Conservation (phyloP, 139 green algal species). For the Diplosphaera chodatii region DNA sequence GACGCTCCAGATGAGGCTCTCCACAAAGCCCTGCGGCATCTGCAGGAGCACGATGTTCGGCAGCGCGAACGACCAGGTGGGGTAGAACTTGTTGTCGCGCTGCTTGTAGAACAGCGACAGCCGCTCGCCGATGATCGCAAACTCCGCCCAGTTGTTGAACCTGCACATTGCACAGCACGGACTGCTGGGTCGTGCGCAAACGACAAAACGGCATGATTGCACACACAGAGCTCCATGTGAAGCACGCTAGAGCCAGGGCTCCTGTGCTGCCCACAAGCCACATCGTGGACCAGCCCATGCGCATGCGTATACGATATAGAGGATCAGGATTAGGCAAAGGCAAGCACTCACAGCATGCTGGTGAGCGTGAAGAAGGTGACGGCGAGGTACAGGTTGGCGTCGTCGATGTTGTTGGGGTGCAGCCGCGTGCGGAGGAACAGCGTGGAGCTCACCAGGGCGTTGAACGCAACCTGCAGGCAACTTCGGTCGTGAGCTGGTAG, state of each 20-base stretch:
- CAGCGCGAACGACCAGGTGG: conserved; percentile 16
- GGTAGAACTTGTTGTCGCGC: conserved; percentile 10
- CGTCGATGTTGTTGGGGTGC: background rate
- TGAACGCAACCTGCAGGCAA: conserved; percentile 1
- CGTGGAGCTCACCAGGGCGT: background rate
- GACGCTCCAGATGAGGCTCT: conserved; percentile 15
- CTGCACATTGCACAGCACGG: too few relatives aligned
- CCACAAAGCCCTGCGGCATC: conserved; percentile 9
- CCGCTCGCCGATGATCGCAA: background rate
- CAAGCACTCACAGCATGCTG: background rate
- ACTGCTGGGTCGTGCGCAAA: too few relatives aligned
- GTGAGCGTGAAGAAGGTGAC: background rate
- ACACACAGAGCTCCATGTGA: too few relatives aligned
- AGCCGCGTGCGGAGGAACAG: background rate
- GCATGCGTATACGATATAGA: too few relatives aligned
- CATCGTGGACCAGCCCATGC: too few relatives aligned
- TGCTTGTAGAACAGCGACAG: conserved; percentile 46
- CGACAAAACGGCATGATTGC: too few relatives aligned
- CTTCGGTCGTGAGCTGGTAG: too few relatives aligned
- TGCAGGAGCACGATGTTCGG: conserved; percentile 12
- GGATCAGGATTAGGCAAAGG: too few relatives aligned
- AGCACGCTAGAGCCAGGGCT: too few relatives aligned
- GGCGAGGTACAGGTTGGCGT: background rate
- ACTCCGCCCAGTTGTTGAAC: too few relatives aligned
- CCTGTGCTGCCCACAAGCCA: too few relatives aligned